A percentile compares a stretch with the other conserved stretches of the same genome.
phyloP scores from a whole-genome alignment of 805 yeast species.

The Starmera amethionina region DNA sequence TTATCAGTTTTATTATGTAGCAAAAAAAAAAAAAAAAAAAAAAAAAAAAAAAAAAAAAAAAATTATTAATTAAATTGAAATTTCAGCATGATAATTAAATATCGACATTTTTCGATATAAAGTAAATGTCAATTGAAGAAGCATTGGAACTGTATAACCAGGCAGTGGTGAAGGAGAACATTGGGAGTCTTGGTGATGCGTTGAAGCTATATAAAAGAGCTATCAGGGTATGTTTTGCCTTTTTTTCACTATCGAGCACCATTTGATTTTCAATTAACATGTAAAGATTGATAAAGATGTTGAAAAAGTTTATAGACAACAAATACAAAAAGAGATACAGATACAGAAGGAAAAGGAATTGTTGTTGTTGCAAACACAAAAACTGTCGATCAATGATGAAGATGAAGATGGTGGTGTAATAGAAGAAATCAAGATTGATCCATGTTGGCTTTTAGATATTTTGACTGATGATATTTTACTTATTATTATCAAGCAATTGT shows the following conservation, averaged over 20 bases:
- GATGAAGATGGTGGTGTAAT: background rate
- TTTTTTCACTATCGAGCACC: no score
- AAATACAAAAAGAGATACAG: slow-evolving; percentile 34
- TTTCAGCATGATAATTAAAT: no score
- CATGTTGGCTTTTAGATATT: slow-evolving; percentile 30
- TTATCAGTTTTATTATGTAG: no score
- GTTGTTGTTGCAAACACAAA: slow-evolving; percentile 1
- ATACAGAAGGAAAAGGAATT: slow-evolving; percentile 14
- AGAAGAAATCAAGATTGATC: slow-evolving; percentile 15
- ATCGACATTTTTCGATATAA: no score
- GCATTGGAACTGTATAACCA: background rate
- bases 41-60: no score
- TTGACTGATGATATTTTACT: slow-evolving; percentile 53
- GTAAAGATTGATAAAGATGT: slow-evolving; percentile 35
- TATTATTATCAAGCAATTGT: slow-evolving; percentile 37
- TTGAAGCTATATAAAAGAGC: background rate
- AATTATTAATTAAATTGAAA: no score
- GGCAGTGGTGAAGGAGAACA: background rate
- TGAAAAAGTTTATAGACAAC: slow-evolving; percentile 57
- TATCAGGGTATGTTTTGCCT: background rate
- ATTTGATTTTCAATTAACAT: no score
- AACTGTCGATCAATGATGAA: slow-evolving; percentile 8
- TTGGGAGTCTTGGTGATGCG: slow-evolving; percentile 1
- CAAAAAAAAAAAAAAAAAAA: no score
- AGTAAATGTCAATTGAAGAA: background rate